Conservation (phyloP, 1,139 yeast genomes). For the Yamadazyma pseudoaaseri region DNA sequence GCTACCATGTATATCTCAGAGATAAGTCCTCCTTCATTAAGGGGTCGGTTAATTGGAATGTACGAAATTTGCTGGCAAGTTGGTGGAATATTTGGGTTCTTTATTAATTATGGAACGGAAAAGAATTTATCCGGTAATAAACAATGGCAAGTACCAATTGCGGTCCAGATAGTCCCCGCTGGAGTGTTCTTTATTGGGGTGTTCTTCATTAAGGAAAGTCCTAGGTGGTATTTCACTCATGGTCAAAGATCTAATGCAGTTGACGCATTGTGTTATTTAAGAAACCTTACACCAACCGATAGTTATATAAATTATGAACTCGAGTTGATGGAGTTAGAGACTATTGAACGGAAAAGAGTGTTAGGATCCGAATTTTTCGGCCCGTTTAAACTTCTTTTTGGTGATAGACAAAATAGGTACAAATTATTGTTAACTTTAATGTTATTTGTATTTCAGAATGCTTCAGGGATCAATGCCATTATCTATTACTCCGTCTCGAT, state of each 20-base stretch:
- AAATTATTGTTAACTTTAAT: constrained; percentile 27
- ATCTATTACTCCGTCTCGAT: constrained; percentile 34
- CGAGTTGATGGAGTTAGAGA: constrained; percentile 21
- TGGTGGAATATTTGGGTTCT: constrained; percentile 46
- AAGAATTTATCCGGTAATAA: constrained; percentile 18
- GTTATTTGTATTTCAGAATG: constrained; percentile 33
- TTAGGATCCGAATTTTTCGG: constrained; percentile 26
- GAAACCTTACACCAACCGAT: constrained; percentile 23
- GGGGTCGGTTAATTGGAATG: constrained; percentile 44
- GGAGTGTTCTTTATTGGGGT: constrained; percentile 40
- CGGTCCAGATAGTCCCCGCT: constrained; percentile 43
- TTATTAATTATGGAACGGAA: constrained; percentile 42
- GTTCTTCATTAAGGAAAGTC: constrained; percentile 44
- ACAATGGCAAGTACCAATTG: constrained; percentile 40
- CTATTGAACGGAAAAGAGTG: constrained; percentile 19
- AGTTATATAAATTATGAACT: constrained; percentile 28
- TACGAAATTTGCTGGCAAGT: constrained; percentile 53
- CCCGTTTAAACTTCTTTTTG: constrained; percentile 25
- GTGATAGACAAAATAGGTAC: constrained; percentile 21
- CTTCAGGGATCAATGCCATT: constrained; percentile 34
- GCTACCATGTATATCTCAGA: constrained; percentile 35
- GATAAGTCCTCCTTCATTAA: constrained; percentile 27
- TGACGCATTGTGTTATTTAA: constrained; percentile 26
- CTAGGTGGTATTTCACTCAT: constrained; percentile 42
- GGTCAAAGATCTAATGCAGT: constrained; percentile 37